Base-by-base conservation (phyloP, 768 basidiomycete species). In the Suillus placidus region DNA sequence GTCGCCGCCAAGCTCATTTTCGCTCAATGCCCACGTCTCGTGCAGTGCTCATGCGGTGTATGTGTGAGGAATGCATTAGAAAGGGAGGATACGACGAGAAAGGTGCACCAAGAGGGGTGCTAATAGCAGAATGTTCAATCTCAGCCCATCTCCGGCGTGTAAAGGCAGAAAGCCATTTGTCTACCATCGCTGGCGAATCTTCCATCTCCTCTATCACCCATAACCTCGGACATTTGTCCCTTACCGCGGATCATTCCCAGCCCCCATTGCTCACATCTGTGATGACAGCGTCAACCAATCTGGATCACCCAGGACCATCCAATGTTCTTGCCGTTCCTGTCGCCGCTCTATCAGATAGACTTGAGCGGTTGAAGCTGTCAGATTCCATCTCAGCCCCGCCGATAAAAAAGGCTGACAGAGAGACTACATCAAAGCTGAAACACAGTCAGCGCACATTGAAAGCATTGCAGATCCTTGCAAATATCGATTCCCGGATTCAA, bases 131-230 rank as follows among this genome's bases (percentile, higher is more conserved):
- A 45, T 0, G 9, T 10, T 45, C 43, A 45, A 45, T 45, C 20
- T 10, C 20, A 4, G 43, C 43, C 1, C 43, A 45, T 10, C 2
- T 45, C 43, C 9, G 3, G 43, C 20, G 1, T 20, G 43, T 45
- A 45, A 45, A 45, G 43, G 43, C 43, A 45, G 43, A n/a, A 45
- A 45, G 42, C 42, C 20, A 4, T 45, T 20, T 14, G 14, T 14
- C 20, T 18, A 45, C 20, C 43, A n/a, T 20, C 7, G 43, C 43
- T 45, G 43, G 43, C 20, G 2, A 45, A 45, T 40, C 54, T 16
- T 6, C 38, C 12, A 8, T 58, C 55, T 43, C 63, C 26, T 42
- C 55, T 43, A 57, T 64, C 18, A 32, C 40, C 37, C 6, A 64
- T 6, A 30, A 56, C 14, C 43, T 64, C 16, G 2, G n/a, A 18